Evolutionary conservation across 768 basidiomycete species (phyloP).

Genomic region (Rhizopogon vulgaris): DNA sequence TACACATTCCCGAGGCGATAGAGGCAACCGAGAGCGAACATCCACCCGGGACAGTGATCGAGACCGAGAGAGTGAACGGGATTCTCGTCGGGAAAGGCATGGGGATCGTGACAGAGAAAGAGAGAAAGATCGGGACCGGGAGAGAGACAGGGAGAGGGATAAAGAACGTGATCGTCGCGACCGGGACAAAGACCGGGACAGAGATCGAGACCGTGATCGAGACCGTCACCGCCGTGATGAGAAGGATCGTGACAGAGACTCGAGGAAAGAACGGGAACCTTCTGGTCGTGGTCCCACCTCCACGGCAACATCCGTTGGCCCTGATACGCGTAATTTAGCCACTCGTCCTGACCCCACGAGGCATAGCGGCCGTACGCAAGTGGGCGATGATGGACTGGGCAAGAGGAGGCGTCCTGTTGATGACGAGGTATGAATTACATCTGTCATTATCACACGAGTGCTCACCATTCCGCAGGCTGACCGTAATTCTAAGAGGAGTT

Average conservation of each 20-base stretch:
- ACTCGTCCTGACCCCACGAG: slow-evolving; percentile 55
- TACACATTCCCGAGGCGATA: slow-evolving; percentile 47
- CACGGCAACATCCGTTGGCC: slow-evolving; percentile 20
- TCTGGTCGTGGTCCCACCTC: slow-evolving; percentile 29
- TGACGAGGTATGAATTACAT: slow-evolving; percentile 56
- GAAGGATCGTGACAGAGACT: slow-evolving; percentile 59
- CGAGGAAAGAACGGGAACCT: slow-evolving; percentile 55
- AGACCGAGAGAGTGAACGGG: slow-evolving; percentile 40
- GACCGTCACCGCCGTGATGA: slow-evolving; percentile 51
- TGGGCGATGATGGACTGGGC: slow-evolving; percentile 60
- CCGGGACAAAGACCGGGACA: slow-evolving; percentile 43
- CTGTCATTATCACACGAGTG: slow-evolving; percentile 1
- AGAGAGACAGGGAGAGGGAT: slow-evolving; percentile 32
- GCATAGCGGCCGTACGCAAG: slow-evolving; percentile 40
- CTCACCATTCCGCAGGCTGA: slow-evolving; percentile 45
- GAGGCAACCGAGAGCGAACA: slow-evolving; percentile 38
- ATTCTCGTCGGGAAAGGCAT: slow-evolving; percentile 43
- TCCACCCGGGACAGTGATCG: slow-evolving; percentile 26
- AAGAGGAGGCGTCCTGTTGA: slow-evolving; percentile 66
- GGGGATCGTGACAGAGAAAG: slow-evolving; percentile 40
- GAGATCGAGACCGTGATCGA: slow-evolving; percentile 36
- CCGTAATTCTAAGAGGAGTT: slow-evolving; percentile 72
- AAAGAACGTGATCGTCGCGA: slow-evolving; percentile 32
- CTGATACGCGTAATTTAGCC: slow-evolving; percentile 53
- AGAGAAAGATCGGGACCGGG: slow-evolving; percentile 37